A percentile compares a stretch with the other conserved stretches of the same genome.
These are phyloP conservation scores for Neurospora hispaniola DNA, from an alignment of 495 filamentous ascomycete genomes.

Conservation along the genomic window DNA sequence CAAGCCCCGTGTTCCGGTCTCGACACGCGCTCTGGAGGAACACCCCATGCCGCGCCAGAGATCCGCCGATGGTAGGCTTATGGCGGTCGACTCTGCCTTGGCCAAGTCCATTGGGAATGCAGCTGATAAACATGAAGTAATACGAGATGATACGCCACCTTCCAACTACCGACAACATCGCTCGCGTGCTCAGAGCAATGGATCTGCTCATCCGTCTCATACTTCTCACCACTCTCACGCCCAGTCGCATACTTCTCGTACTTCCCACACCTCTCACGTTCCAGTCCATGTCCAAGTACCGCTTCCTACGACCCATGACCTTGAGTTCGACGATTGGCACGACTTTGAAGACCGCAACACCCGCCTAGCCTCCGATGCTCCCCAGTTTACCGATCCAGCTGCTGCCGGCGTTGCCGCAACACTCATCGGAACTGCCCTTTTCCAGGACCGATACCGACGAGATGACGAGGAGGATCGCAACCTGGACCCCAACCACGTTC, in stretches of 20 bases:
- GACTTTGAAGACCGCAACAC: slow-evolving; percentile 16
- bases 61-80: slow-evolving; percentile 7
- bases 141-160: slow-evolving; percentile 1
- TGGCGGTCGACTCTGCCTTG: slow-evolving; percentile 1
- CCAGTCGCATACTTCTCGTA: not conserved
- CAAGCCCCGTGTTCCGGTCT: slow-evolving; percentile 31
- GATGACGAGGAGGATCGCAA: slow-evolving; percentile 8
- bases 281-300: not conserved
- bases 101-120: not conserved
- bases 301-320: slow-evolving; percentile 1
- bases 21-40: slow-evolving; percentile 31
- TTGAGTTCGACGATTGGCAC: slow-evolving; percentile 17
- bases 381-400: slow-evolving; percentile 31
- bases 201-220: not conserved
- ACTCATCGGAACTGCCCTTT: slow-evolving; percentile 20
- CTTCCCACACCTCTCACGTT: not conserved
- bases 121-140: slow-evolving; percentile 4
- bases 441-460: not conserved
- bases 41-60: slow-evolving; percentile 9
- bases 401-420: slow-evolving; percentile 40
- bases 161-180: not conserved
- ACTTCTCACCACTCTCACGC: not conserved
- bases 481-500: slow-evolving; percentile 9
- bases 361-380: slow-evolving; percentile 16
- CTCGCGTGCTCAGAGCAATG: not conserved